These are phyloP conservation scores for Thozetella sp. DNA, from an alignment of 495 filamentous ascomycete species.

Conservation along the genomic window DNA sequence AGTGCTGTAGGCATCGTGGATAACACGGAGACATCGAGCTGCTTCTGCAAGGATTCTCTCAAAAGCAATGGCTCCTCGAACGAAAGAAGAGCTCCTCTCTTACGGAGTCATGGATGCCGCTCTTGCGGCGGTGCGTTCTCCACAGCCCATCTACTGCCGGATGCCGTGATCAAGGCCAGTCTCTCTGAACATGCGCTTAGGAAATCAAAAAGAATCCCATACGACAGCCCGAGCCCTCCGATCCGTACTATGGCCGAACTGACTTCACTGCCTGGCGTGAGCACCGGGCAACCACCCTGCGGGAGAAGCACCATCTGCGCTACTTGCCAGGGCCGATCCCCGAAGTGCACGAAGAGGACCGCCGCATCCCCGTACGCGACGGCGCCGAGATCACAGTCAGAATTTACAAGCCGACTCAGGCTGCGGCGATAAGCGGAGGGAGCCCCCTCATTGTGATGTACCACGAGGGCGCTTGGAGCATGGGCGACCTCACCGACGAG, in stretches of 20 bases:
- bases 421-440: slow-evolving; percentile 21
- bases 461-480: slow-evolving; percentile 45
- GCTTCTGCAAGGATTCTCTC: no score
- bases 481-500: slow-evolving; percentile 36
- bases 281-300: slow-evolving; percentile 18
- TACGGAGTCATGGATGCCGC: slow-evolving; percentile 34
- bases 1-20: no score
- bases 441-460: slow-evolving; percentile 42
- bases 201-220: slow-evolving; percentile 13
- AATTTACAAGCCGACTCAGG: slow-evolving; percentile 30
- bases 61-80: slow-evolving; percentile 19
- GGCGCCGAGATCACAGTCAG: slow-evolving; percentile 35
- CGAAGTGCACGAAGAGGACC: slow-evolving; percentile 25
- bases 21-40: no score
- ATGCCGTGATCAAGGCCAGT: neutral
- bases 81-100: slow-evolving; percentile 27
- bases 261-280: slow-evolving; percentile 12
- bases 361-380: slow-evolving; percentile 38
- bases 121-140: slow-evolving; percentile 27
- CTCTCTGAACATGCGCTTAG: neutral
- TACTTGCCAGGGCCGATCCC: slow-evolving; percentile 19
- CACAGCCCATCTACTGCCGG: neutral
- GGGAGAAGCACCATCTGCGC: slow-evolving; percentile 23
- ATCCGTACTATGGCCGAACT: slow-evolving; percentile 25
- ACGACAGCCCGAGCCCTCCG: slow-evolving; percentile 16